Evolutionary conservation across 179 eudicot species (phyloP).

Genomic region (Beta lomatogona): DNA sequence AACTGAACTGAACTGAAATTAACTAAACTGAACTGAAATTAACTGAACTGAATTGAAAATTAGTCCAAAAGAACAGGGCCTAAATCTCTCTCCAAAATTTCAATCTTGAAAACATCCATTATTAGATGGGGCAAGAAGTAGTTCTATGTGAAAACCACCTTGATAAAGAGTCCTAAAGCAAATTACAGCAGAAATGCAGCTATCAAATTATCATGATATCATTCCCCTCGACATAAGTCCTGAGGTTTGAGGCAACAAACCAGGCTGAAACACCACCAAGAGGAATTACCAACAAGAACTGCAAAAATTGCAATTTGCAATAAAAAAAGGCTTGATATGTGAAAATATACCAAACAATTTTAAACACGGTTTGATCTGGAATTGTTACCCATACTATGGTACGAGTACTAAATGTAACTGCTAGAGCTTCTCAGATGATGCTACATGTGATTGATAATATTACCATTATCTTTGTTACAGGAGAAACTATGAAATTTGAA

Average conservation of each 20-base stretch:
- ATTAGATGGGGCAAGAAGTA: neutral
- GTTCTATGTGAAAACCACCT: slow-evolving; percentile 76
- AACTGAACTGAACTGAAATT: too few relatives aligned
- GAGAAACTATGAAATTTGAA: too few relatives aligned
- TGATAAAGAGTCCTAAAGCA: slow-evolving; percentile 59
- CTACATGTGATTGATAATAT: neutral
- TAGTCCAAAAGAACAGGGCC: neutral
- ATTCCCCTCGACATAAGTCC: slow-evolving; percentile 51
- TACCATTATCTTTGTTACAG: neutral
- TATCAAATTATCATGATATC: slow-evolving; percentile 50
- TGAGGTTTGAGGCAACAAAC: slow-evolving; percentile 78
- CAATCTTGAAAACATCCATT: neutral
- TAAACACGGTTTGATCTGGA: too few relatives aligned
- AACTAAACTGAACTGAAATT: too few relatives aligned
- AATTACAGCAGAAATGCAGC: slow-evolving; percentile 80
- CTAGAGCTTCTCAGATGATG: neutral
- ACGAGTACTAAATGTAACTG: neutral
- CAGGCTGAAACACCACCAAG: slow-evolving; percentile 76
- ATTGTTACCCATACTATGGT: too few relatives aligned
- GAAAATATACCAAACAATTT: neutral
- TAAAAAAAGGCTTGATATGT: neutral
- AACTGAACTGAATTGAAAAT: too few relatives aligned
- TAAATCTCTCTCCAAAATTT: neutral
- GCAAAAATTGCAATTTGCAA: slow-evolving; percentile 23
- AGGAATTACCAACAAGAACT: slow-evolving; percentile 81